Percentiles rank a stretch among this genome's conserved stretches.
Conservation (phyloP, 2,329 filamentous ascomycete species). For the Bipolaris zeicola region DNA sequence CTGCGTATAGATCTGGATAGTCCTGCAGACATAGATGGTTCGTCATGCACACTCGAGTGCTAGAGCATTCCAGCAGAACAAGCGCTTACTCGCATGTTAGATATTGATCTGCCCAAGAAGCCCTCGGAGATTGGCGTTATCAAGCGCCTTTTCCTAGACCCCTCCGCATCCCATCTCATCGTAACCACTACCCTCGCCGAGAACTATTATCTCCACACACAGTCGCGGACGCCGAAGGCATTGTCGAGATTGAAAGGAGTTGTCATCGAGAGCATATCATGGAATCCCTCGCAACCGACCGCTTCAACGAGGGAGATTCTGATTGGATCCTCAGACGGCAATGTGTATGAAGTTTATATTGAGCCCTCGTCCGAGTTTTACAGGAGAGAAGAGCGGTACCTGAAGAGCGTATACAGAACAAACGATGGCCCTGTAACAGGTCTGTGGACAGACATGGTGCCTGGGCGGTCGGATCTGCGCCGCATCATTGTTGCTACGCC, state of each 20-base stretch:
- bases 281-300: conserved; percentile 92
- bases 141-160: conserved; percentile 94
- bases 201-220: conserved; percentile 97
- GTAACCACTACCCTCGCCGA: conserved; percentile 90
- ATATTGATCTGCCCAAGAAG: conserved; percentile 96
- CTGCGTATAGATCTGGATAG: conserved; percentile 92
- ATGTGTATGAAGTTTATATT: conserved; percentile 93
- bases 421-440: conserved; percentile 84
- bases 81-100: conserved; percentile 54
- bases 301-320: conserved; percentile 94
- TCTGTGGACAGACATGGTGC: conserved; percentile 78
- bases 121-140: conserved; percentile 90
- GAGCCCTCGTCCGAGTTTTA: conserved; percentile 96
- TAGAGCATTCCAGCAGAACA: background rate
- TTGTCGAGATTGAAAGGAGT: conserved; percentile 84
- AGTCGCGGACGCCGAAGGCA: conserved; percentile 84
- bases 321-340: conserved; percentile 88
- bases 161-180: conserved; percentile 91
- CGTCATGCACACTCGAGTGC: conserved; percentile 17
- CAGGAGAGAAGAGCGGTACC: conserved; percentile 88
- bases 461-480: conserved; percentile 71
- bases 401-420: conserved; percentile 81
- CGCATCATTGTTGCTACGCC: conserved; percentile 82
- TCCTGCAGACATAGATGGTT: conserved; percentile 86
- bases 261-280: conserved; percentile 85